Base-by-base conservation (phyloP, 1,284 basidiomycete genomes). In the Ganoderma resinaceum region DNA sequence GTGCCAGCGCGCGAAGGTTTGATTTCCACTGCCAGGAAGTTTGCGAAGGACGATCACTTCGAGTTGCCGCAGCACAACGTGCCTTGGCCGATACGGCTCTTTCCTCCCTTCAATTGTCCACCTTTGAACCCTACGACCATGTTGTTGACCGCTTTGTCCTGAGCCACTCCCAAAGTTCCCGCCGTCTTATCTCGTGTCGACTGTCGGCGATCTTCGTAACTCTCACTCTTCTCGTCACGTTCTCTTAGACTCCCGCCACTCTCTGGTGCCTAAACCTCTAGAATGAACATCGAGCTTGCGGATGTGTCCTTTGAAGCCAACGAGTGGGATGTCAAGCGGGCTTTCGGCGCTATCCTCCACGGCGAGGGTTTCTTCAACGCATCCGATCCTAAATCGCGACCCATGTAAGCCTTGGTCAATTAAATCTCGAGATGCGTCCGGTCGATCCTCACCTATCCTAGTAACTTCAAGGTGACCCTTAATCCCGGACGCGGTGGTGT, bases 391-490 rank as follows among this genome's bases (percentile, higher is more conserved):
- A 77, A 78, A 59, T 69, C 70, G n/a, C 75, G 85, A 40, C 82
- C 73, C 5, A 67, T 76, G 77, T 78, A 66, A 72, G 77, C 40
- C 16, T 16, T 78, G 6, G 23, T 12, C 29, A 16, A 37, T 23
- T 26, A 12, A 2, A 31, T 20, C 20, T 31, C 1, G 2, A 18
- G 0, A 3, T 31, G n/a, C 4, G 14, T 16, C 20, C 18, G 1
- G 12, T 37, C 20, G 18, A 11, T 35, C 16, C 18, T 29, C 20
- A 46, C 57, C 16, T 14, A 31, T 46, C 23, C 1, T 38, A 79
- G 77, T 12, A 92, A 93, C 70, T 93, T 92, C 78, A 73, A 80
- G 59, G 85, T 92, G 42, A 76, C 72, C 20, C 77, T 93, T 14
- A 85, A 88, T 61, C 83, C 82, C 70, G 80, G 80, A 57, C 81